Percentiles rank a stretch among this genome's conserved stretches.
Evolutionary conservation across 2,329 filamentous ascomycete genomes (phyloP).

Genomic region (Orbilia blumenaviensis): DNA sequence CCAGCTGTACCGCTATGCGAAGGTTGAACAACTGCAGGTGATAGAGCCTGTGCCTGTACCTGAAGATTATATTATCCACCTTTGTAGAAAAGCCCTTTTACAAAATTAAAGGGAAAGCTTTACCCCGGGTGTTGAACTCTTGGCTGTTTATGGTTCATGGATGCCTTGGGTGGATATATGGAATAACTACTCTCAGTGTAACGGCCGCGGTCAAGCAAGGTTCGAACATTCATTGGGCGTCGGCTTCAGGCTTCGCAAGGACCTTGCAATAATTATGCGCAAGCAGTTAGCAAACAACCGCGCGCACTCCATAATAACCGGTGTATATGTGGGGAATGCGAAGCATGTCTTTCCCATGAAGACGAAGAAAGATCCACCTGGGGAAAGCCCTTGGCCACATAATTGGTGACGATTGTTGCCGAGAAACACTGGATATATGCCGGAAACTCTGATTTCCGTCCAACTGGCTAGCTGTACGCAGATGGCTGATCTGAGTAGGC

Average conservation of each 20-base stretch:
- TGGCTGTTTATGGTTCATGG: not conserved
- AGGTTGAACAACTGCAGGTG: no score
- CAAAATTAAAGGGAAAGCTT: conserved; percentile 6
- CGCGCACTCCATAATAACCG: conserved; percentile 6
- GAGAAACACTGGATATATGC: conserved; percentile 9
- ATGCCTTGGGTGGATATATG: not conserved
- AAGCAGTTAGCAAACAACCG: not conserved
- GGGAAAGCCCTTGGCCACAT: conserved; percentile 1
- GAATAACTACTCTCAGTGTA: conserved; percentile 6
- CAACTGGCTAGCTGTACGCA: not conserved
- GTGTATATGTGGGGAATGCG: conserved; percentile 13
- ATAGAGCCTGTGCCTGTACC: not conserved
- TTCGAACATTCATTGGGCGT: not conserved
- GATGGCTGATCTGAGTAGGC: no score
- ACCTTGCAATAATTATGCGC: not conserved
- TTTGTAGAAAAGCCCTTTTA: not conserved
- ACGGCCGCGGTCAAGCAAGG: not conserved
- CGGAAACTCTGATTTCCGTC: conserved; percentile 5
- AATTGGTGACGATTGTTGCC: not conserved
- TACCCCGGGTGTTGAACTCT: not conserved
- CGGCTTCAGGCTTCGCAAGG: no score
- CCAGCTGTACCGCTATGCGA: no score
- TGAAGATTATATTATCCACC: not conserved
- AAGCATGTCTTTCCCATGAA: not conserved
- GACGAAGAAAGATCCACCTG: conserved; percentile 3